Base-by-base conservation (phyloP, 805 yeast genomes). In the Candida nonsorbophila region DNA sequence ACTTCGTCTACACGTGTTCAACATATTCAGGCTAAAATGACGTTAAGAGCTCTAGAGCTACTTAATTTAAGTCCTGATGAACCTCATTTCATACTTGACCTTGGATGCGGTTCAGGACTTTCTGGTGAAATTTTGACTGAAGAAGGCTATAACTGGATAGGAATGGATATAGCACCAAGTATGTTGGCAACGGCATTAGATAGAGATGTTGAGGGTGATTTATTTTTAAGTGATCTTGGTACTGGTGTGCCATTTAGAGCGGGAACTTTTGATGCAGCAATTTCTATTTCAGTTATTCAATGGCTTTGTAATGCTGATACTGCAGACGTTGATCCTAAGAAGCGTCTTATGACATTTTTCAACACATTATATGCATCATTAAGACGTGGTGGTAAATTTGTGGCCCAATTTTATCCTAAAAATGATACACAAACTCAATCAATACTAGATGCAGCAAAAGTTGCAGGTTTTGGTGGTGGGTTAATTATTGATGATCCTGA, bases 271-370 rank as follows among this genome's bases (percentile, higher is more conserved):
- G 98, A 92, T 55, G 97, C 97, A 1, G 97, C 95, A 1, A 84
- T 92, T 18, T 81, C 94, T 15, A 86, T 92, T 38, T 82, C 94
- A 20, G 98, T 94, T 8, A 87, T 92, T 29, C 98, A 92, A 56
- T 92, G 98, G 98, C 72, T 92, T 23, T 88, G 97, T 64, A 92
- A 92, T 53, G 97, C 97, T 2, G 98, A 92, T 54, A 71, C 85
- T 5, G 58, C 85, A 3, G 67, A 69, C 22, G 79, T 78, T 30
- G 95, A 88, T 49, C 98, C 98, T 14, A 80, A 81, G 50, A 72
- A 71, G 47, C 75, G 98, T 55, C 58, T 86, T 31, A 63, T 79
- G 58, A 64, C 83, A 26, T 92, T 92, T 49, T 92, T 92, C 69
- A 83, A 84, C 55, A 79, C 95, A 0, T 64, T 92, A 29, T 92